These are phyloP conservation scores for Ustilago lituana DNA, from an alignment of 1,284 basidiomycete genomes.

Conservation along the genomic window DNA sequence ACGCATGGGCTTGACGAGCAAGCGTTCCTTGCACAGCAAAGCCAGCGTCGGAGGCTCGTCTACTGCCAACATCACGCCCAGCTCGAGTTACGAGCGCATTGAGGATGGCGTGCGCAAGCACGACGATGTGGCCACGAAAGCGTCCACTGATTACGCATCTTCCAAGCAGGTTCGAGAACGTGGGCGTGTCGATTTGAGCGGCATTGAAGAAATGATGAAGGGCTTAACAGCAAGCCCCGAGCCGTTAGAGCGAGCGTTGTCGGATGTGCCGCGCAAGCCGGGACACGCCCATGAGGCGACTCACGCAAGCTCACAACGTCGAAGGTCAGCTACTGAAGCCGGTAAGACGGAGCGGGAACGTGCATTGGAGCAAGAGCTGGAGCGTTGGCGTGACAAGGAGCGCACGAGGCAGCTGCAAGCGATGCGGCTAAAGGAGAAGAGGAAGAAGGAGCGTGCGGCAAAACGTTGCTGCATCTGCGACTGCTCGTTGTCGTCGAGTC, in stretches of 20 bases:
- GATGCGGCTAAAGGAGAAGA: conserved; percentile 30
- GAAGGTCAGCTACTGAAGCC: background rate
- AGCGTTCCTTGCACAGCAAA: background rate
- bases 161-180: conserved; percentile 12
- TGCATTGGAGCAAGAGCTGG: conserved; percentile 26
- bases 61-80: conserved; percentile 43
- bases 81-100: conserved; percentile 49
- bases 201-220: conserved; percentile 54
- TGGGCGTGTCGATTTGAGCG: conserved; percentile 34
- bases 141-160: background rate
- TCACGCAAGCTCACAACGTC: conserved; percentile 1
- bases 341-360: conserved; percentile 31
- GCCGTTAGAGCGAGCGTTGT: conserved; percentile 14
- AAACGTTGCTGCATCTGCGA: conserved; percentile 51
- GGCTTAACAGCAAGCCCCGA: conserved; percentile 38
- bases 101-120: conserved; percentile 4
- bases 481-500: conserved; percentile 47
- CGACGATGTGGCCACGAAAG: background rate
- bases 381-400: conserved; percentile 35
- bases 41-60: background rate
- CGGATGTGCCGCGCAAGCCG: background rate
- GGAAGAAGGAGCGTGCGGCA: conserved; percentile 29
- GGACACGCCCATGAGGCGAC: background rate
- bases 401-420: conserved; percentile 32
- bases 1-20: conserved; percentile 2